Evolutionary conservation across 805 yeast genomes (phyloP).

Genomic region (Saccharomyces cerevisiae): DNA sequence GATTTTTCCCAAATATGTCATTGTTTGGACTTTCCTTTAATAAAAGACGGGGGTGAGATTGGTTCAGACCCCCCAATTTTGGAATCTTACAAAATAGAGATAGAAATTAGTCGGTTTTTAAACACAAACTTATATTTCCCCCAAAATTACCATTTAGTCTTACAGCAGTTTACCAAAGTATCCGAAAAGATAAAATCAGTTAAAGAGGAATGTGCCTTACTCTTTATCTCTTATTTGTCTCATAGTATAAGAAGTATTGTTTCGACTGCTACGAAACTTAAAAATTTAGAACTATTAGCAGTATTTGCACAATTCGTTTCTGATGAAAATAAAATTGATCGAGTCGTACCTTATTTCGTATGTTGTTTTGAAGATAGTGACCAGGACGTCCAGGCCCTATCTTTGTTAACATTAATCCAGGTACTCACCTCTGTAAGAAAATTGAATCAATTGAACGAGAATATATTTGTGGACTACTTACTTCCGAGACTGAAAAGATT

Average conservation of each 20-base stretch:
- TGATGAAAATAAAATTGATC: slow-evolving; percentile 79
- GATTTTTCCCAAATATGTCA: slow-evolving; percentile 42
- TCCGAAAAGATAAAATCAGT: slow-evolving; percentile 5
- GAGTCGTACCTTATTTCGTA: slow-evolving; percentile 74
- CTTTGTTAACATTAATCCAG: slow-evolving; percentile 60
- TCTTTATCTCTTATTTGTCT: slow-evolving; percentile 22
- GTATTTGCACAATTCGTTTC: slow-evolving; percentile 67
- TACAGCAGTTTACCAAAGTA: not conserved
- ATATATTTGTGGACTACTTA: slow-evolving; percentile 74
- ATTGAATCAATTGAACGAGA: slow-evolving; percentile 66
- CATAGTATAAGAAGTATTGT: slow-evolving; percentile 20
- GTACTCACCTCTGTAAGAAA: slow-evolving; percentile 53
- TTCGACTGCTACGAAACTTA: slow-evolving; percentile 19
- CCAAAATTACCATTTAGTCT: not conserved
- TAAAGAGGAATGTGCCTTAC: slow-evolving; percentile 21
- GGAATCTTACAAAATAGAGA: not conserved
- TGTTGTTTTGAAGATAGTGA: slow-evolving; percentile 52
- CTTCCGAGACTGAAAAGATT: slow-evolving; percentile 56
- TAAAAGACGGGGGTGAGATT: not conserved
- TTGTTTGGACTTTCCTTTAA: slow-evolving; percentile 15
- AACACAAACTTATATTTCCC: not conserved
- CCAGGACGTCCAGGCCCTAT: slow-evolving; percentile 56
- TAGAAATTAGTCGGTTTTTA: not conserved
- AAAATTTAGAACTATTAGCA: slow-evolving; percentile 68
- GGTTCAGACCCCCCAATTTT: not conserved